Conservation (phyloP, 495 filamentous ascomycete species). For the Cryomyces minteri region DNA sequence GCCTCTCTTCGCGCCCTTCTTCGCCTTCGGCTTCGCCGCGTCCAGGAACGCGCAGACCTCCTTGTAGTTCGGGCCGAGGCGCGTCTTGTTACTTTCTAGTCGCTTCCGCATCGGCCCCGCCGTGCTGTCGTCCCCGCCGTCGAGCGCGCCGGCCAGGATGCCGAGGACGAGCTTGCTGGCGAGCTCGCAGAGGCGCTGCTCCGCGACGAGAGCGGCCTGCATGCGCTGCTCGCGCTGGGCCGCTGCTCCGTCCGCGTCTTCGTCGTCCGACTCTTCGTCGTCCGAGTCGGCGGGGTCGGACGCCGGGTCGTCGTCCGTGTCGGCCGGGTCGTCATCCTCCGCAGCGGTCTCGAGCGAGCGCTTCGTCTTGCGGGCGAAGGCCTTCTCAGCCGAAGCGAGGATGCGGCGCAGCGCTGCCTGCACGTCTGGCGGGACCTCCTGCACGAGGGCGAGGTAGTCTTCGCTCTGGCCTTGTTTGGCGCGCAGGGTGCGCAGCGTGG, state of each 20-base stretch:
- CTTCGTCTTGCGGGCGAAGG: constrained; percentile 48
- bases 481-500: constrained; percentile 37
- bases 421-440: constrained; percentile 38
- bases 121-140: constrained; percentile 26
- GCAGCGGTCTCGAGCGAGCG: constrained; percentile 53
- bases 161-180: constrained; percentile 67
- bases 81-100: constrained; percentile 22
- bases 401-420: constrained; percentile 49
- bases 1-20: constrained; percentile 25
- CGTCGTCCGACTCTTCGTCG: constrained; percentile 31
- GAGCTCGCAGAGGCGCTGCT: constrained; percentile 69
- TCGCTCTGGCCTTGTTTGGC: constrained; percentile 27
- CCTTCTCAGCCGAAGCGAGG: constrained; percentile 54
- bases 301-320: constrained; percentile 26
- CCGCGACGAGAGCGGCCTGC: constrained; percentile 43
- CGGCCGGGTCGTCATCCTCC: constrained; percentile 20
- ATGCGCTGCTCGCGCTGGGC: constrained; percentile 13
- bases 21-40: constrained; percentile 27
- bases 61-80: constrained; percentile 10
- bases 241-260: constrained; percentile 32
- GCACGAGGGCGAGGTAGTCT: constrained; percentile 41
- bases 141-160: constrained; percentile 53
- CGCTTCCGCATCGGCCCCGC: constrained; percentile 43
- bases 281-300: constrained; percentile 24
- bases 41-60: constrained; percentile 18